Conservation (phyloP, 2,329 filamentous ascomycete species). For the Macroventuria anomochaeta region DNA sequence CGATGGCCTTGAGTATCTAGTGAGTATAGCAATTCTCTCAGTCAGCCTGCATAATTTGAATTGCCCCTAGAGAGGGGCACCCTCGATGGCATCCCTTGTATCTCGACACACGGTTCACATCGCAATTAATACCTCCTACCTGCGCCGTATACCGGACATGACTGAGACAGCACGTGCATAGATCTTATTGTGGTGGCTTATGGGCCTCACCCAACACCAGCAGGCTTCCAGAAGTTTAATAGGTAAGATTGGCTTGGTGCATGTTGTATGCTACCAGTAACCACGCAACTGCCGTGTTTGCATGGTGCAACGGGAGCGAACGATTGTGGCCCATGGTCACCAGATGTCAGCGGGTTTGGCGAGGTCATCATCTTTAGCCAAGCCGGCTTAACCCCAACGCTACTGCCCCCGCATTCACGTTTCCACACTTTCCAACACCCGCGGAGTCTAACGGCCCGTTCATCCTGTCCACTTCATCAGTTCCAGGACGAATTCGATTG, state of each 20-base stretch:
- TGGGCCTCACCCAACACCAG: background rate
- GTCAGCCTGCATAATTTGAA: no score
- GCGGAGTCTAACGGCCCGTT: slow-evolving; percentile 3
- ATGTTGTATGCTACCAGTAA: background rate
- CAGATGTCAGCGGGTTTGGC: background rate
- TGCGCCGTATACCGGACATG: no score
- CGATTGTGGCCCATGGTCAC: background rate
- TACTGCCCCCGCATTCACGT: slow-evolving; percentile 3
- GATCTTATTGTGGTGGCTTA: background rate
- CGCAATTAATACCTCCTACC: no score
- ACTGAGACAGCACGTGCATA: no score
- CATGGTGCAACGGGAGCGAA: background rate
- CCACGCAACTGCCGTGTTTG: background rate
- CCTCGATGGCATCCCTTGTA: no score
- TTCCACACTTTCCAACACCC: background rate
- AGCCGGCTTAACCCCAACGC: slow-evolving; percentile 12
- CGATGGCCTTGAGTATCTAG: no score
- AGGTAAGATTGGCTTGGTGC: no score
- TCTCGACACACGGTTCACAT: no score
- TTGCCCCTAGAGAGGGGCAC: no score
- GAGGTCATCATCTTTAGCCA: slow-evolving; percentile 3
- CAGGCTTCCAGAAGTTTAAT: no score
- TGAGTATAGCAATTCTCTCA: no score
- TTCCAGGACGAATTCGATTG: background rate
- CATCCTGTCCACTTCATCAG: background rate